These are phyloP conservation scores for Diaporthe humulicola DNA, from an alignment of 2,329 filamentous ascomycete genomes.

Conservation along the genomic window DNA sequence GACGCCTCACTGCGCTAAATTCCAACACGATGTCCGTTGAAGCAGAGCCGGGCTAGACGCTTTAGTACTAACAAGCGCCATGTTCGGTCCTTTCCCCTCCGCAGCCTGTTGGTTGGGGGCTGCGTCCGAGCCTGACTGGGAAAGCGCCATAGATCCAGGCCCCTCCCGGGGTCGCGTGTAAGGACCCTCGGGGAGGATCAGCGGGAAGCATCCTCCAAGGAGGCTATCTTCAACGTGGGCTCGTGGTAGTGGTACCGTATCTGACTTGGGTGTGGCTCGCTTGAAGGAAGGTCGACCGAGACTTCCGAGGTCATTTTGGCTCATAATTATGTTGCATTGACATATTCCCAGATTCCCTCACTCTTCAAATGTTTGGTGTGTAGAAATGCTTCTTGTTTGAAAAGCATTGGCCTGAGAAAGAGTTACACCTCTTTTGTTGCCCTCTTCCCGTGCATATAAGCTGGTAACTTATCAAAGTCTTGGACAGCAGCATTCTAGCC, in stretches of 20 bases:
- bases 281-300: not conserved
- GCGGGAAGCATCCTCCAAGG: not conserved
- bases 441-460: not conserved
- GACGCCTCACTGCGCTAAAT: not conserved
- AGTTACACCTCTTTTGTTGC: not conserved
- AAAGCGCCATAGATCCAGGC: not conserved
- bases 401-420: not conserved
- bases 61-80: not conserved
- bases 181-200: too few species aligned
- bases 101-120: not conserved
- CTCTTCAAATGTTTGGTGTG: too few species aligned
- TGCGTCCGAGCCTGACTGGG: not conserved
- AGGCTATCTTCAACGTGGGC: not conserved
- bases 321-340: not conserved
- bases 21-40: not conserved
- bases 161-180: not conserved
- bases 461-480: not conserved
- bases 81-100: conserved; percentile 4
- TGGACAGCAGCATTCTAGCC: not conserved
- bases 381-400: not conserved
- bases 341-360: too few species aligned
- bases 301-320: not conserved
- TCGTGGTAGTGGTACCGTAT: not conserved
- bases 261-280: not conserved
- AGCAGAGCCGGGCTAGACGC: not conserved